Base-by-base conservation (phyloP, 73 alveolate species). In the Breviolum minutum region DNA sequence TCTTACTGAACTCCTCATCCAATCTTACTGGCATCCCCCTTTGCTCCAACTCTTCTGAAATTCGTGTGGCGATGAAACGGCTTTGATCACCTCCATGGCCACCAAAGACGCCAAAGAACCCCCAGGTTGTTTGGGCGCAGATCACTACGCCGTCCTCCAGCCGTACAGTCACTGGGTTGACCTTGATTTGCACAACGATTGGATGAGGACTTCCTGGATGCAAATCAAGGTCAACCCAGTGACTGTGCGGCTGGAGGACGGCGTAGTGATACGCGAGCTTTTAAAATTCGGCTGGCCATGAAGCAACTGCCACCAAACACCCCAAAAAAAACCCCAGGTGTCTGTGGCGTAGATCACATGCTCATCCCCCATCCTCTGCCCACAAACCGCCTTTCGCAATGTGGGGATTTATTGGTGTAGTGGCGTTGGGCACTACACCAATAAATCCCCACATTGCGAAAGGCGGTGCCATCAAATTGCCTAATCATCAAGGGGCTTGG, bases 31-130 rank as follows among this genome's bases (percentile, higher is more conserved):
- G 99, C 94, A 77, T 63, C 30, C 99, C 94, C n/a, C 79, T 80
- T 22, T 27, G 27, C 1, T 69, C 94, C 60, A 94, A 66, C 99
- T 94, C 99, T 64, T 94, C 99, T 30, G 69, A 29, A 74, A 94
- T 94, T 29, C 99, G 99, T 91, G 95, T 99, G 99, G 99, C 99
- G 86, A 99, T 82, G 99, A 88, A 99, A 32, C 95, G 81, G n/a
- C 99, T 99, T 29, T 99, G 99, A 77, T 99, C 99, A 84, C 99
- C 99, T 61, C 99, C 99, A 92, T 99, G 99, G 63, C 99, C 99
- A 96, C 99, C 99, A 87, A 97, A 99, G 30, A 99, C 99, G 69
- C 99, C 99, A 71, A 97, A 99, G 85, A 99, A 81, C 14, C 99
- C 99, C 99, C 99, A 94, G 94, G 92, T 80, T 30, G 77, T 94